Conservation (phyloP, 31 red algal species). For the Pterothamnion heteromorphum region DNA sequence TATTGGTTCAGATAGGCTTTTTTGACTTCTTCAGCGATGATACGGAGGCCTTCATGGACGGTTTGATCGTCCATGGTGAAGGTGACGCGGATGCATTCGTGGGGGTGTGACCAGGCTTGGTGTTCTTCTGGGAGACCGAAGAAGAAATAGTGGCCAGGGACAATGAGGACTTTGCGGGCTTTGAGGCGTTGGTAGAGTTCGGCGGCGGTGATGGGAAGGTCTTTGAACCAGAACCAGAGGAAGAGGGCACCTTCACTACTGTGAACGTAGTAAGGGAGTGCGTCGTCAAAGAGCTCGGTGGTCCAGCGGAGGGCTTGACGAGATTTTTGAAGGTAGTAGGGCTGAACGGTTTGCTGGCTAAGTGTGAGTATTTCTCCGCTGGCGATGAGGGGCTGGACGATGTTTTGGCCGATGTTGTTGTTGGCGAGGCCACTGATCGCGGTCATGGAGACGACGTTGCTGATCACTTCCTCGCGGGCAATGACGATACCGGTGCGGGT, state of each 20-base stretch:
- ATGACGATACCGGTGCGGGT: not conserved
- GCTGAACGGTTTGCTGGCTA: not conserved
- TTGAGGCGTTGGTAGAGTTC: not conserved
- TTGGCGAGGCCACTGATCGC: not conserved
- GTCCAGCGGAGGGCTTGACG: not conserved
- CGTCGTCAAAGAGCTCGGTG: not conserved
- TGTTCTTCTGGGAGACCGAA: not conserved
- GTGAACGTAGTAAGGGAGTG: not conserved
- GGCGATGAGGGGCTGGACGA: not conserved
- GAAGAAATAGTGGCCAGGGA: not conserved
- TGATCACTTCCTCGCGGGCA: not conserved
- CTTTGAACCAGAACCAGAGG: not conserved
- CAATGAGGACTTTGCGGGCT: not conserved
- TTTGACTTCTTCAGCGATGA: not conserved
- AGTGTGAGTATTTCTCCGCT: not conserved
- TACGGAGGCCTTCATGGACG: not conserved
- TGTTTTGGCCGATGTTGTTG: not conserved
- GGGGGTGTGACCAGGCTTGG: not conserved
- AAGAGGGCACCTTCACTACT: not conserved
- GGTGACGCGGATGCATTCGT: not conserved
- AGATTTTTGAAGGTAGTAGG: not conserved
- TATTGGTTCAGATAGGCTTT: too few species aligned
- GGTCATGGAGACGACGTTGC: not conserved
- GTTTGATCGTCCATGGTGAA: not conserved
- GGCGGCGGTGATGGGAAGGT: not conserved